Evolutionary conservation across 306 rosid species (phyloP).

Genomic region (Hippophae tibetana): DNA sequence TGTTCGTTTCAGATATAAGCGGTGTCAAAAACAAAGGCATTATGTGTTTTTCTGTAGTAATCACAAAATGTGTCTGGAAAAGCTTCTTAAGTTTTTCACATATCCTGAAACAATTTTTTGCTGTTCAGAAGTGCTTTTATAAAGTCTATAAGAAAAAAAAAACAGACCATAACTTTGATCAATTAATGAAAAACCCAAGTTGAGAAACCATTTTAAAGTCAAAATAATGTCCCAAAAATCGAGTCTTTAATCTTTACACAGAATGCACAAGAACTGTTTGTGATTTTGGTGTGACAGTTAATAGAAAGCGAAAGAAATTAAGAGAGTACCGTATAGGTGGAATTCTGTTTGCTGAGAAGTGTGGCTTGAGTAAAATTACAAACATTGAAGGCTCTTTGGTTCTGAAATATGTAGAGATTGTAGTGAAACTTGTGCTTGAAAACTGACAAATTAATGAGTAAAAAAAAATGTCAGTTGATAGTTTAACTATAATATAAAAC

Average conservation of each 20-base stretch:
- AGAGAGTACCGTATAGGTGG: slow-evolving; percentile 48
- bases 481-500: no score
- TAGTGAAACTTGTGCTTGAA: slow-evolving; percentile 66
- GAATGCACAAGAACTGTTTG: background rate
- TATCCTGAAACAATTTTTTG: background rate
- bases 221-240: background rate
- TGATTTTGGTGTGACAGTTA: background rate
- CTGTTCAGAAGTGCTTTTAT: no score
- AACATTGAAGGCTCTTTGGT: slow-evolving; percentile 55
- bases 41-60: no score
- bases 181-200: slow-evolving; percentile 9
- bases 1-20: no score
- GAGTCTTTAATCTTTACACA: no score
- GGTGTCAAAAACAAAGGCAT: no score
- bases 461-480: background rate
- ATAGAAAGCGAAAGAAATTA: background rate
- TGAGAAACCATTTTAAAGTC: background rate
- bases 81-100: no score
- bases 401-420: slow-evolving; percentile 86
- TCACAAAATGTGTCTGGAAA: no score
- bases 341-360: slow-evolving; percentile 51
- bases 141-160: no score
- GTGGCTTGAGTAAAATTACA: slow-evolving; percentile 76
- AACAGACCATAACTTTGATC: background rate
- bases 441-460: slow-evolving; percentile 30